These are phyloP conservation scores for Globisporangium cylindrosporum DNA, from an alignment of 352 stramenopile genomes.

Conservation along the genomic window DNA sequence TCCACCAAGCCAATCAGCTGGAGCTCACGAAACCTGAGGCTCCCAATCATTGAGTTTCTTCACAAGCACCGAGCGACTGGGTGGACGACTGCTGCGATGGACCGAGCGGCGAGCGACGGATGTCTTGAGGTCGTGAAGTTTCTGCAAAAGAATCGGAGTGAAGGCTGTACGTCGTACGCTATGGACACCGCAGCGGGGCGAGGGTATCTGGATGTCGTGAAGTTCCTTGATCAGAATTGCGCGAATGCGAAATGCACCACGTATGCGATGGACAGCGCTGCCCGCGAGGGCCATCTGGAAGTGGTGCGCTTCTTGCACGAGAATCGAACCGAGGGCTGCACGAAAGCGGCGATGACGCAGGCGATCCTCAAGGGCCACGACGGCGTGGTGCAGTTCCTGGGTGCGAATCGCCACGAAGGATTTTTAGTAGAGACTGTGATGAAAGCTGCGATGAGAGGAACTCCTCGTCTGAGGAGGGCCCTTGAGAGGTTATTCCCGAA, in stretches of 20 bases:
- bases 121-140: conserved; percentile 13
- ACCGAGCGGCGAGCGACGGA: conserved; percentile 12
- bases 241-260: conserved; percentile 3
- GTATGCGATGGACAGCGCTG: conserved; percentile 16
- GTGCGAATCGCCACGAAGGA: conserved; percentile 9
- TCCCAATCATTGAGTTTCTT: conserved; percentile 6
- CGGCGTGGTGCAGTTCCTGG: conserved; percentile 12
- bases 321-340: conserved; percentile 14
- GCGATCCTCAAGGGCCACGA: conserved; percentile 8
- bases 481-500: not conserved
- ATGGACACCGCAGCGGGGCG: conserved; percentile 11
- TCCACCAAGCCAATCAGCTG: conserved; percentile 16
- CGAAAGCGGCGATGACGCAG: conserved; percentile 8
- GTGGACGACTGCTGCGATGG: conserved; percentile 19
- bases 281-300: conserved; percentile 6
- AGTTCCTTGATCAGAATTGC: conserved; percentile 9
- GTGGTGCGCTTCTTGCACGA: conserved; percentile 16
- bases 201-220: conserved; percentile 8
- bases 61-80: conserved; percentile 13
- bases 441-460: conserved; percentile 3
- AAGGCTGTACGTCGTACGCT: conserved; percentile 14
- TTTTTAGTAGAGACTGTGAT: conserved; percentile 10
- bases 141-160: conserved; percentile 10
- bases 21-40: conserved; percentile 13
- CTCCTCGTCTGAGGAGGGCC: not conserved